These are phyloP conservation scores for Debaryomyces singareniensis DNA, from an alignment of 1,139 yeast genomes.

Conservation along the genomic window DNA sequence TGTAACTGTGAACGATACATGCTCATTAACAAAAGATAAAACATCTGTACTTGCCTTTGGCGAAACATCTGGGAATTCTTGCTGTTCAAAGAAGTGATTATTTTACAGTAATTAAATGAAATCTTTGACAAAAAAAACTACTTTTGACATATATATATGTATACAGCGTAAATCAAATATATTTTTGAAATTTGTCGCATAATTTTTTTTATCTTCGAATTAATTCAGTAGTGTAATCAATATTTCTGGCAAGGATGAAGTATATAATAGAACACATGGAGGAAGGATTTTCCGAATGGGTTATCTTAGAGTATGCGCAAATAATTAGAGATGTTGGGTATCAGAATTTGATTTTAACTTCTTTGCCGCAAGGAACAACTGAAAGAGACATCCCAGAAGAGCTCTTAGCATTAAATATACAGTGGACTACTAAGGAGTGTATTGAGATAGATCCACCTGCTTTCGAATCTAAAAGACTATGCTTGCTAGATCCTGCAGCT, in stretches of 20 bases:
- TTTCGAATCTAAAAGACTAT: constrained; percentile 49
- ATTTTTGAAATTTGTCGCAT: background rate
- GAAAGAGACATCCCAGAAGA: constrained; percentile 59
- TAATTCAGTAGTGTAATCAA: background rate
- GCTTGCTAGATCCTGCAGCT: constrained; percentile 88
- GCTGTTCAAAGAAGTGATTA: constrained; percentile 15
- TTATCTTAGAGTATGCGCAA: constrained; percentile 74
- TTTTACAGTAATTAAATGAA: background rate
- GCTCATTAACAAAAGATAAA: constrained; percentile 17
- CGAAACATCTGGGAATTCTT: constrained; percentile 10
- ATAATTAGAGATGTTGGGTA: constrained; percentile 78
- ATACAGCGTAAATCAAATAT: no score
- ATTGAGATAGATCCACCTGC: constrained; percentile 36
- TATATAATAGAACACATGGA: constrained; percentile 97
- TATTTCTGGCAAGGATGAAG: constrained; percentile 45
- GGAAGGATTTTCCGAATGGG: constrained; percentile 96
- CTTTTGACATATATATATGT: background rate
- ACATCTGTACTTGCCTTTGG: constrained; percentile 37
- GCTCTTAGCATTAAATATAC: constrained; percentile 58
- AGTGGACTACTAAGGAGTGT: constrained; percentile 79
- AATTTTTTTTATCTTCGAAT: background rate
- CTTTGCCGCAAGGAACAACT: constrained; percentile 62
- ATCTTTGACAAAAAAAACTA: background rate
- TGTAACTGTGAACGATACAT: constrained; percentile 1
- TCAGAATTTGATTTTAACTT: constrained; percentile 68